phyloP scores from a whole-genome alignment of 2,329 filamentous ascomycete genomes.

The Simplicillium sp. region DNA sequence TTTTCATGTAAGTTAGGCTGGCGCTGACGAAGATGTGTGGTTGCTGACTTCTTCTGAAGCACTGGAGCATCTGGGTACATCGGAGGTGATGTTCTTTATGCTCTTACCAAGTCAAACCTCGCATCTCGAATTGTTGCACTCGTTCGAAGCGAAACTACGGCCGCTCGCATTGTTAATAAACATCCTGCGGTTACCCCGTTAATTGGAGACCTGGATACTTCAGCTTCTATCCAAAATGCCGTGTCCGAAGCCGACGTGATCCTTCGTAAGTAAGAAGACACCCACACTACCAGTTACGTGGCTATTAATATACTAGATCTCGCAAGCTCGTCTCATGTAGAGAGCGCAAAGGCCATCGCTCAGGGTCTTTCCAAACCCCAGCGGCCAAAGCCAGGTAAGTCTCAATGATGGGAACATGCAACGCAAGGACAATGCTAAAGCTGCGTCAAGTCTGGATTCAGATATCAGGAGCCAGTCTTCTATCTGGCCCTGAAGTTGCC shows the following conservation, averaged over 20 bases:
- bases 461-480: constrained; percentile 3
- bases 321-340: constrained; percentile 3
- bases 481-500: constrained; percentile 2
- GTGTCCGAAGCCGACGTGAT: constrained; percentile 34
- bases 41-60: background rate
- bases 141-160: constrained; percentile 9
- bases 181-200: constrained; percentile 15
- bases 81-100: constrained; percentile 11
- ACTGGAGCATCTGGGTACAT: constrained; percentile 13
- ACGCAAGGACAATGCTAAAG: background rate
- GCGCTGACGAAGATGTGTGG: too few species aligned
- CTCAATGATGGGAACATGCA: constrained; percentile 33
- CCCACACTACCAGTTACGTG: constrained; percentile 24
- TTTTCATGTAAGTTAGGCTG: too few species aligned
- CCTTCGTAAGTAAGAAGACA: constrained; percentile 21
- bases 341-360: constrained; percentile 24
- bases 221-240: constrained; percentile 32
- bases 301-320: constrained; percentile 19
- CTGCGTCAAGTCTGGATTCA: constrained; percentile 21
- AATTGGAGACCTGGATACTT: constrained; percentile 30
- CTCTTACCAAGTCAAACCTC: constrained; percentile 7
- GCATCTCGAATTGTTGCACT: constrained; percentile 10
- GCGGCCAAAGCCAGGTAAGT: constrained; percentile 25
- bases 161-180: constrained; percentile 5
- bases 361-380: constrained; percentile 27